Conservation (phyloP, 2,329 filamentous ascomycete species). For the Aspergillus sojae region DNA sequence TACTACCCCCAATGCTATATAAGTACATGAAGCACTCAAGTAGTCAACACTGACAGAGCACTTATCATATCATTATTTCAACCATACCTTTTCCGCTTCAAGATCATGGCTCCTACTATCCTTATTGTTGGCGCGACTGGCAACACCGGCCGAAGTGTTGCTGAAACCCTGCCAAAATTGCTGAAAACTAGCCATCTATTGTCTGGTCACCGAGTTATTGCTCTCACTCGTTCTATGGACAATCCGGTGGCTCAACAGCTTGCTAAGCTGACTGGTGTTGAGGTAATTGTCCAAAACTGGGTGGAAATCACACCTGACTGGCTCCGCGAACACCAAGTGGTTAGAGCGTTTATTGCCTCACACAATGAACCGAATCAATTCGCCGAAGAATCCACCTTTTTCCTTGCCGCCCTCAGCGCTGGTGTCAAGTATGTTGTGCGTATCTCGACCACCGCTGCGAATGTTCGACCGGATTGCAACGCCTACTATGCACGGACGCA, state of each 20-base stretch:
- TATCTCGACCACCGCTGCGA: slow-evolving; percentile 43
- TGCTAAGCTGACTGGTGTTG: slow-evolving; percentile 36
- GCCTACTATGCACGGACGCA: slow-evolving; percentile 44
- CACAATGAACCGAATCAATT: slow-evolving; percentile 44
- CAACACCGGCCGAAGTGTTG: slow-evolving; percentile 38
- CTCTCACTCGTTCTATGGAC: slow-evolving; percentile 34
- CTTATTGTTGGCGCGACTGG: slow-evolving; percentile 43
- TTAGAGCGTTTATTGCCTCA: slow-evolving; percentile 44
- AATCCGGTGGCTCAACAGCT: slow-evolving; percentile 29
- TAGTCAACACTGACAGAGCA: not conserved
- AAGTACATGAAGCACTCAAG: not conserved
- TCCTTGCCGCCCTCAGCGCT: slow-evolving; percentile 36
- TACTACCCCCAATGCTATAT: no score
- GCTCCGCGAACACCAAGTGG: slow-evolving; percentile 42
- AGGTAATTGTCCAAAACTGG: slow-evolving; percentile 42
- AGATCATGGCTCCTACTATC: slow-evolving; percentile 37
- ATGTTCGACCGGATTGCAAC: slow-evolving; percentile 37
- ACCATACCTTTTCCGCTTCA: not conserved
- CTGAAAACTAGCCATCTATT: slow-evolving; percentile 22
- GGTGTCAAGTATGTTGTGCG: slow-evolving; percentile 48
- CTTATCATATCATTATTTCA: not conserved
- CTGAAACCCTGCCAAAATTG: slow-evolving; percentile 29
- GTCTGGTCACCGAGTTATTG: slow-evolving; percentile 30
- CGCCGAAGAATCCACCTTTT: slow-evolving; percentile 44
- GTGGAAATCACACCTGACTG: slow-evolving; percentile 42